Evolutionary conservation across 106 monocot genomes (phyloP).

Genomic region (Platanthera guangdongensis): DNA sequence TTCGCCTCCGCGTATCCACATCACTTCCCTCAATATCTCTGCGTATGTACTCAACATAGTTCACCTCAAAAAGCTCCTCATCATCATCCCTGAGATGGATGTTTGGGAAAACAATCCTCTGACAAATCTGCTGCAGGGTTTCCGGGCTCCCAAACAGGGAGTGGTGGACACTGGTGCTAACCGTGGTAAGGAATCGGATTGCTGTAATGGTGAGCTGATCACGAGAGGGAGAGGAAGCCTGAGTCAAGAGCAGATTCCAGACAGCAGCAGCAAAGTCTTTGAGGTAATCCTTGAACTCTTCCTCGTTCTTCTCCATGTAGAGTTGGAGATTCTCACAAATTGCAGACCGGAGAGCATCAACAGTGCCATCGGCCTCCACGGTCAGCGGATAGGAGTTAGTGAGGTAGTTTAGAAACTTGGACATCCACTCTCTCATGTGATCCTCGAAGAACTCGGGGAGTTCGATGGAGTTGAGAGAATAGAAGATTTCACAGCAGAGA

Average conservation of each 20-base stretch:
- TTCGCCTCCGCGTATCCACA: constrained; percentile 69
- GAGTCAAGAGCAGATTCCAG: constrained; percentile 54
- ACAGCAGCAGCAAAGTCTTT: constrained; percentile 67
- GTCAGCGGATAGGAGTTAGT: constrained; percentile 30
- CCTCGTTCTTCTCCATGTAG: constrained; percentile 97
- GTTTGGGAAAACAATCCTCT: constrained; percentile 85
- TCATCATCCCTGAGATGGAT: constrained; percentile 71
- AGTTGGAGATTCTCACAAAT: constrained; percentile 88
- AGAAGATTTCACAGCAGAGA: constrained; percentile 89
- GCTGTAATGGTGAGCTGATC: constrained; percentile 75
- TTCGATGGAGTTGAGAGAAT: constrained; percentile 82
- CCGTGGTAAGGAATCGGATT: constrained; percentile 81
- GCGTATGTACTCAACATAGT: constrained; percentile 78
- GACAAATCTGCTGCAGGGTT: constrained; percentile 60
- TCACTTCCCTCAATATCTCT: constrained; percentile 97
- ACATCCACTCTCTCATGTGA: constrained; percentile 98
- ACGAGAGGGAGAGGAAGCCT: constrained; percentile 34
- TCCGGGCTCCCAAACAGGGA: constrained; percentile 54
- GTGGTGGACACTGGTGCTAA: constrained; percentile 93
- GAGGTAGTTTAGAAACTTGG: constrained; percentile 59
- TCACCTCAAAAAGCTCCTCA: constrained; percentile 85
- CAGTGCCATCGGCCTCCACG: constrained; percentile 63
- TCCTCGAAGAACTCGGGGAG: constrained; percentile 98
- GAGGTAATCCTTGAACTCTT: constrained; percentile 84
- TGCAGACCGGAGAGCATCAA: constrained; percentile 61